Evolutionary conservation across 805 yeast species (phyloP), one percentile per base, ranked within the genome.

Genomic region (Cyberlindnera euphorbiae): DNA sequence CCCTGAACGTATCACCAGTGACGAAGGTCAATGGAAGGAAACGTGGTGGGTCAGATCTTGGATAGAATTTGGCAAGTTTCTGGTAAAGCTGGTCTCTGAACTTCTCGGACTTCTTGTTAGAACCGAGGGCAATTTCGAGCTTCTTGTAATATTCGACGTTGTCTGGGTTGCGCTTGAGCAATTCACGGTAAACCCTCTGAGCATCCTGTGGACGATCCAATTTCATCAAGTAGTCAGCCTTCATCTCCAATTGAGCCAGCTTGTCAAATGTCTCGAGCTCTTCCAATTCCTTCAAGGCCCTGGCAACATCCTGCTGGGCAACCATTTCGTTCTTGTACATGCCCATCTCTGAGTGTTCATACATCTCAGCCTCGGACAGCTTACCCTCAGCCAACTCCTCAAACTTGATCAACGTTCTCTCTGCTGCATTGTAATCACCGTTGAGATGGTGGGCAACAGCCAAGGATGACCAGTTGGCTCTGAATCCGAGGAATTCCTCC

Each of bases 401-500:
- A 50, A 85, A 86, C 50, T 82, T 79, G 15, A 73, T 55, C 49
- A 89, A 69, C 2, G 90, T 83, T 38, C 73, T 73, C 38, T 80
- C 79, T 6, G 96, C 90, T 17, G 75, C 75, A 25, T 64, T 66
- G 52, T 69, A 73, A 52, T 88, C 85, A 17, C 74, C 72, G 56
- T 75, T 75, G 55, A 89, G 66, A 58, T 84, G 85, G 55, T 82
- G 86, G 1, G 97, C 95, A 28, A 87, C 70, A 1, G 95, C 96
- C 34, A 83, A 69, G 0, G 82, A 80, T 2, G 95, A 83, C 96
- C 96, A 89, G 55, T 86, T 84, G 43, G 90, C 88, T 46, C 96
- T 73, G 56, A 77, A 84, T 0, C 95, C 95, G 9, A 93, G 78
- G 49, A 74, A 80, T 17, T 73, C 71, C 50, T 82, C 84, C 59